phyloP scores from a whole-genome alignment of 2,329 filamentous ascomycete species.

The Pseudodiploospora longispora region DNA sequence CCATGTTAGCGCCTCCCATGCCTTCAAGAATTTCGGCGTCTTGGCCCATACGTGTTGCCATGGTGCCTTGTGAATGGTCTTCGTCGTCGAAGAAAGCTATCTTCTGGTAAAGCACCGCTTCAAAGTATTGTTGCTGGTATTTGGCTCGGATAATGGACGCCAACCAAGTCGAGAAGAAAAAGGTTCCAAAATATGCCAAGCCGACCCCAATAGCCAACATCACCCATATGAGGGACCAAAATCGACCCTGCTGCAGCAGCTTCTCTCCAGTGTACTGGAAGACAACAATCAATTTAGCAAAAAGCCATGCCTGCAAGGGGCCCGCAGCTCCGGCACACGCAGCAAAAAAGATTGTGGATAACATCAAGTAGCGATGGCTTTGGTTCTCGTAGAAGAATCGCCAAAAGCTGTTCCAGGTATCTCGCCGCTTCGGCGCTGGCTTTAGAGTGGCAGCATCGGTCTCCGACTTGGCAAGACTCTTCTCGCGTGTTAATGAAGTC shows the following conservation, averaged over 20 bases:
- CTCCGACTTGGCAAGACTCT: constrained; percentile 35
- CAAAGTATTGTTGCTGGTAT: constrained; percentile 54
- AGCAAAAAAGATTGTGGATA: constrained; percentile 39
- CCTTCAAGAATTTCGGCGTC: constrained; percentile 56
- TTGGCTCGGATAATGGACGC: constrained; percentile 41
- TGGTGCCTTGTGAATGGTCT: constrained; percentile 50
- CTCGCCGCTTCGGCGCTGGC: constrained; percentile 26
- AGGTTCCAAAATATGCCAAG: constrained; percentile 16
- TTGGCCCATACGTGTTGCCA: constrained; percentile 46
- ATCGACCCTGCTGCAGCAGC: constrained; percentile 38
- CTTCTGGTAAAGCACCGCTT: constrained; percentile 50
- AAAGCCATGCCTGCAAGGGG: constrained; percentile 47
- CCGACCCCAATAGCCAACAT: constrained; percentile 47
- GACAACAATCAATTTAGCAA: constrained; percentile 43
- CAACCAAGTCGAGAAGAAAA: constrained; percentile 20
- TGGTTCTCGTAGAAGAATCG: constrained; percentile 49
- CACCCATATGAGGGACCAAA: constrained; percentile 61
- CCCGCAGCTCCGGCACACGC: constrained; percentile 35
- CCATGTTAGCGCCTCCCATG: constrained; percentile 55
- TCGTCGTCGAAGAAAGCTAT: constrained; percentile 54
- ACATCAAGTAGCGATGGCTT: constrained; percentile 41
- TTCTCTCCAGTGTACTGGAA: constrained; percentile 32
- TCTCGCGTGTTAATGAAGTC: constrained; percentile 33
- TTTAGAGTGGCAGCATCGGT: constrained; percentile 14
- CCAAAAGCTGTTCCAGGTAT: constrained; percentile 46